Base-by-base conservation (phyloP, 495 filamentous ascomycete genomes). In the Xylaria sp. region DNA sequence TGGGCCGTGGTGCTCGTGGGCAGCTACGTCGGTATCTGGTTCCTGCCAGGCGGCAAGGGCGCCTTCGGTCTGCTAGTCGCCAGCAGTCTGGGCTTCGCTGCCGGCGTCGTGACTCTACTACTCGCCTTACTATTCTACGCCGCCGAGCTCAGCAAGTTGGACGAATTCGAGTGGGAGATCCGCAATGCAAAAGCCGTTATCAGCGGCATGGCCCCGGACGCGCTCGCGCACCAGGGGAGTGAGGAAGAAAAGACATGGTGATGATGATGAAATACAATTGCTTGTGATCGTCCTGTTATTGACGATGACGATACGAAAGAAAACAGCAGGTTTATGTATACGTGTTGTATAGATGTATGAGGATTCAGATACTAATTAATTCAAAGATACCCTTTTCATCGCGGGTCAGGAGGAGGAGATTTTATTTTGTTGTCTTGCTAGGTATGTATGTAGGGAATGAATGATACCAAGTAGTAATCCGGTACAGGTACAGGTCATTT, bases 91-190 rank as follows among this genome's bases (percentile, higher is more conserved):
- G 89, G 92, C 17, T 86, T 98, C 29, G 86, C 85, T 15, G 90
- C 89, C 9, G 97, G 96, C 0, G 86, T 92, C 7, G 71, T 97
- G 21, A 92, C 97, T 80, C 94, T 95, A 0, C 77, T 98, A 40
- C 91, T 98, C 77, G 93, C 93, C 4, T 88, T 94, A 1, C 75
- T 98, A 40, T 98, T 98, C 75, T 90, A 97, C 72, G 89, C 90
- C 15, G 88, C 88, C 73, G 96, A 99, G 82, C 72, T 97, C 70
- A 84, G 93, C 70, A 90, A 93, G 17, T 81, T 99, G n/a, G 91
- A 89, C 74, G 96, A 98, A 82, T 98, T 98, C 81, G 90, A 96
- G 75, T 97, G 94, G 91, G 97, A 99, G 83, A 90, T 99, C 17
- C 81, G 82, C 62, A 96, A 92, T 81, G 91, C 91, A 43, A 89